Percentiles rank a stretch among this genome's conserved stretches.
phyloP scores from a whole-genome alignment of 202 grass and related monocot genomes.

The Cymbopogon flexuosus region DNA sequence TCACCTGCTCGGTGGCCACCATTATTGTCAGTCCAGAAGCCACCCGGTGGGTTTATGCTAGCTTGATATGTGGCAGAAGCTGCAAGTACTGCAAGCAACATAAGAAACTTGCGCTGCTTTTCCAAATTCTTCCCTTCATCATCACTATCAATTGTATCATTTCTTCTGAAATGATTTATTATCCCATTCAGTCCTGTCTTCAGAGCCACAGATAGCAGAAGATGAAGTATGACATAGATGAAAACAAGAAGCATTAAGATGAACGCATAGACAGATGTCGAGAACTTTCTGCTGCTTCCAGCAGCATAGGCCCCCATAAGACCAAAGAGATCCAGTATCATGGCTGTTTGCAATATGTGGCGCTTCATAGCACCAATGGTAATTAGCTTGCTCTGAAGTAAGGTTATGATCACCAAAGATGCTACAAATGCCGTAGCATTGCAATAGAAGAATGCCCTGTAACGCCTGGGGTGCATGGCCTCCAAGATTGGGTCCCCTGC shows the following conservation, averaged over 20 bases:
- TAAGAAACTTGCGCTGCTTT: conserved; percentile 44
- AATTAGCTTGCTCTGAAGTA: conserved; percentile 49
- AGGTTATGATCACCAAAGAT: conserved; percentile 52
- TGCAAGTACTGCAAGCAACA: conserved; percentile 57
- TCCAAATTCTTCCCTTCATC: conserved; percentile 12
- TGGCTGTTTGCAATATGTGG: conserved; percentile 49
- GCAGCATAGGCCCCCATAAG: conserved; percentile 53
- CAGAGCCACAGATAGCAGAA: conserved; percentile 32
- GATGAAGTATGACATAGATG: conserved; percentile 32
- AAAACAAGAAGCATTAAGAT: conserved; percentile 39
- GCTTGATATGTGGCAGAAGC: conserved; percentile 51
- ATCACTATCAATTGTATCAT: background rate
- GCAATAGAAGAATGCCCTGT: conserved; percentile 57
- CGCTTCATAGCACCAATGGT: conserved; percentile 30
- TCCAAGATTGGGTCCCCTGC: conserved; percentile 48
- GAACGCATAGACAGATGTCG: conserved; percentile 29
- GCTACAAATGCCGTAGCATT: conserved; percentile 56
- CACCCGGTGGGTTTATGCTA: conserved; percentile 57
- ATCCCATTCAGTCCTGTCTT: background rate
- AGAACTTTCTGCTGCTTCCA: conserved; percentile 47
- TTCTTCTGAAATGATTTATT: background rate
- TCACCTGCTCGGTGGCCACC: conserved; percentile 34
- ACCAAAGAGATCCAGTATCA: conserved; percentile 46
- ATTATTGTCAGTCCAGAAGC: conserved; percentile 36
- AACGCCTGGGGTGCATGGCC: conserved; percentile 23